Evolutionary conservation across 176 grass and related monocot genomes (phyloP).

Genomic region (Bromus sterilis): DNA sequence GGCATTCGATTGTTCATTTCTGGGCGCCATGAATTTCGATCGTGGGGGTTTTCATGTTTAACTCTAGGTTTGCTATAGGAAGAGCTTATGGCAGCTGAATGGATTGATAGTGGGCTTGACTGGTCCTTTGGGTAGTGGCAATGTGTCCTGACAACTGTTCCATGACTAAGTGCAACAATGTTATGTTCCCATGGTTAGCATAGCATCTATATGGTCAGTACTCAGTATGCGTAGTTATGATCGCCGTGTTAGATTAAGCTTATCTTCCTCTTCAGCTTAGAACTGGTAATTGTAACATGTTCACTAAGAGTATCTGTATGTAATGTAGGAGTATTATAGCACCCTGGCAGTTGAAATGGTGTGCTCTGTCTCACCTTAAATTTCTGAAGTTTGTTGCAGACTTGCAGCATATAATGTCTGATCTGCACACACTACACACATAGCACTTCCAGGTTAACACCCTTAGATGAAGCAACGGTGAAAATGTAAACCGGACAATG

Average conservation of each 20-base stretch:
- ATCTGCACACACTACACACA: background rate
- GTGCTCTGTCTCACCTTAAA: too few species aligned
- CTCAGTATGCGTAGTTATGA: background rate
- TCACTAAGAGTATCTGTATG: background rate
- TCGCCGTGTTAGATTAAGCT: background rate
- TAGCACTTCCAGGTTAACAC: background rate
- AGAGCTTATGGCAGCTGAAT: background rate
- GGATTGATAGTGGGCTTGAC: background rate
- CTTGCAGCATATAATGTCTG: background rate
- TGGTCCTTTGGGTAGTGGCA: background rate
- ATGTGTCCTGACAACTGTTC: background rate
- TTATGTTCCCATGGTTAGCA: background rate
- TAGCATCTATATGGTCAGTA: background rate
- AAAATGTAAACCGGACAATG: background rate
- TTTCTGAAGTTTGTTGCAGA: background rate
- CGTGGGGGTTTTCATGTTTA: background rate
- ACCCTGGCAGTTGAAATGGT: background rate
- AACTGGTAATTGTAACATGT: background rate
- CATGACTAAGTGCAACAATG: background rate
- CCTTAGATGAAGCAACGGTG: background rate
- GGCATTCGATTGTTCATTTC: background rate
- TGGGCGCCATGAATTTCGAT: background rate
- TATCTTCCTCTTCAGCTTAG: background rate
- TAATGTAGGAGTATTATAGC: background rate
- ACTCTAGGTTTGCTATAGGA: background rate